These are phyloP conservation scores for Grammothele lineata DNA, from an alignment of 768 basidiomycete species.

Conservation along the genomic window DNA sequence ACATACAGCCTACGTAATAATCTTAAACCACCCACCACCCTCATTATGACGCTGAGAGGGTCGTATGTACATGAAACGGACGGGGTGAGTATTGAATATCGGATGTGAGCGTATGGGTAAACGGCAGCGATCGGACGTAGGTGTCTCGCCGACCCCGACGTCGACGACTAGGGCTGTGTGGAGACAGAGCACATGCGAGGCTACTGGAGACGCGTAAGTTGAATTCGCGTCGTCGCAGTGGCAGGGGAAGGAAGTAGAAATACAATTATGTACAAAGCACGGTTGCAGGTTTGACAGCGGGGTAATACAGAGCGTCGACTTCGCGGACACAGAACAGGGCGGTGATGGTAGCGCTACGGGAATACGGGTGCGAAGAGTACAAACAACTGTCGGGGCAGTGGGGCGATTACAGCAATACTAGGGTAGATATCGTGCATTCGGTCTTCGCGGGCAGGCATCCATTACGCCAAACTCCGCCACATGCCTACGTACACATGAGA, in stretches of 20 bases:
- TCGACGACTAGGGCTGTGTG: too few species aligned
- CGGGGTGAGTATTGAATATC: too few species aligned
- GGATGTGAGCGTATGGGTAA: neutral
- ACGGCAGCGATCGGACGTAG: neutral
- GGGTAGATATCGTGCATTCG: constrained; percentile 7
- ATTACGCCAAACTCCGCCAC: constrained; percentile 73
- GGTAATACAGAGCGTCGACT: constrained; percentile 12
- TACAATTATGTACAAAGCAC: constrained; percentile 17
- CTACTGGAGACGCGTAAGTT: too few species aligned
- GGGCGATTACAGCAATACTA: constrained; percentile 18
- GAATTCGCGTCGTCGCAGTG: too few species aligned
- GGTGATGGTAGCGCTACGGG: constrained; percentile 1
- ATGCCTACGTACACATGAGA: constrained; percentile 49
- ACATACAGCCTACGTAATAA: neutral
- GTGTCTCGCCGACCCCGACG: constrained; percentile 22
- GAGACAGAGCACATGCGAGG: too few species aligned
- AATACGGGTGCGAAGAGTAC: constrained; percentile 16
- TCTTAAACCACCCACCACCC: neutral
- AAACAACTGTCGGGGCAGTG: constrained; percentile 10
- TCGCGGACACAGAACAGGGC: neutral
- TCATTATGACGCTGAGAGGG: too few species aligned
- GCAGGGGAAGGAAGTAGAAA: constrained; percentile 4
- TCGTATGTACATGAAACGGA: too few species aligned
- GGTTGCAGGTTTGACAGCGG: constrained; percentile 12
- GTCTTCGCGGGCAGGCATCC: constrained; percentile 6